Evolutionary conservation across 2,329 filamentous ascomycete species (phyloP).

Genomic region (Drechmeria coniospora): DNA sequence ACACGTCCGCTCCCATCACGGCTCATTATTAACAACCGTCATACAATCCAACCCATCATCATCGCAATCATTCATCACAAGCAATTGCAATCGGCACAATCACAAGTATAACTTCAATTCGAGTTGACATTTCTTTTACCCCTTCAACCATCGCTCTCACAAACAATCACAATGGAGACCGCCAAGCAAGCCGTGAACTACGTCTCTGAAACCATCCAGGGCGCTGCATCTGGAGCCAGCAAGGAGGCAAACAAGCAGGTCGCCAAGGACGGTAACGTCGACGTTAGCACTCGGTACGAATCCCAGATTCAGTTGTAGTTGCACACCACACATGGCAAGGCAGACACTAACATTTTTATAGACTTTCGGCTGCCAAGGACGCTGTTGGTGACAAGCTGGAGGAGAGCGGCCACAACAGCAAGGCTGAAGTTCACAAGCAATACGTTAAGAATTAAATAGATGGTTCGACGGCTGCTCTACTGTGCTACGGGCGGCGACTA

Average conservation of each 20-base stretch:
- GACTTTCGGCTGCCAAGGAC: constrained; percentile 31
- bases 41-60: too few species aligned
- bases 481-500: too few species aligned
- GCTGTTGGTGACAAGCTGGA: constrained; percentile 33
- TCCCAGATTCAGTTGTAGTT: background rate
- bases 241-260: constrained; percentile 59
- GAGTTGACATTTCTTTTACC: background rate
- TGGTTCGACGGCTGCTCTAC: too few species aligned
- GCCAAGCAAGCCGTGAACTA: constrained; percentile 51
- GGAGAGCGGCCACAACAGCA: constrained; percentile 22
- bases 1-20: too few species aligned
- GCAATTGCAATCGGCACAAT: background rate
- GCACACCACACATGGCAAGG: background rate
- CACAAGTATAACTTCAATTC: background rate
- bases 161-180: constrained; percentile 31
- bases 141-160: constrained; percentile 4
- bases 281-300: constrained; percentile 35
- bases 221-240: constrained; percentile 36
- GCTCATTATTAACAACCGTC: too few species aligned
- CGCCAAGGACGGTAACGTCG: constrained; percentile 45
- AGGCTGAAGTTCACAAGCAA: constrained; percentile 27
- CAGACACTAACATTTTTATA: constrained; percentile 16
- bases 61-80: too few species aligned
- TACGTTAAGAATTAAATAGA: constrained; percentile 15
- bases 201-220: constrained; percentile 50